Conservation (phyloP, 2,329 filamentous ascomycete species). For the Colletotrichum aenigma region DNA sequence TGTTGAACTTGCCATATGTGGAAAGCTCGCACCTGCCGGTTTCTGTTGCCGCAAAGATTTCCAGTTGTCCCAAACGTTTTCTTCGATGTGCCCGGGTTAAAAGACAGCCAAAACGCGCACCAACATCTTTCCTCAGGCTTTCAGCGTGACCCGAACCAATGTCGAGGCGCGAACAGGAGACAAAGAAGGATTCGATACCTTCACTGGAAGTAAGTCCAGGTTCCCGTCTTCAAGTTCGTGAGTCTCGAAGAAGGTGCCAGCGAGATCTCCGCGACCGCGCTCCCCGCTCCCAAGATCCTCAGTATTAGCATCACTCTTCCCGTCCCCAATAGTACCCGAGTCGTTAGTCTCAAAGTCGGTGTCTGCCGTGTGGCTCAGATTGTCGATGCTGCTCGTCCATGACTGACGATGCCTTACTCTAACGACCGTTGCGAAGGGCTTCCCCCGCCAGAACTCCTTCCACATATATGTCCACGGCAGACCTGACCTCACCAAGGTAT, state of each 20-base stretch:
- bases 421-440: not conserved
- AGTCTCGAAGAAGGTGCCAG: not conserved
- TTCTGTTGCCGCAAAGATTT: not conserved
- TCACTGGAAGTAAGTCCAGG: not conserved
- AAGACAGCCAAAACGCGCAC: accelerated
- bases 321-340: not conserved
- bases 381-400: not conserved
- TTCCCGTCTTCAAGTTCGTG: not conserved
- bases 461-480: not conserved
- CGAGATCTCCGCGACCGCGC: not conserved
- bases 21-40: not conserved
- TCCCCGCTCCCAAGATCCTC: not conserved
- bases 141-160: accelerated
- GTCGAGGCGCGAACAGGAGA: accelerated
- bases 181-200: not conserved
- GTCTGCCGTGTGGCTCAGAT: not conserved
- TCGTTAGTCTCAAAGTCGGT: not conserved
- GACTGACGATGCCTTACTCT: not conserved
- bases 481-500: not conserved
- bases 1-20: not conserved
- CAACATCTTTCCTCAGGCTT: accelerated
- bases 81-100: too few species aligned
- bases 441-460: not conserved
- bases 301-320: not conserved
- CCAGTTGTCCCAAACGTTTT: not conserved